A percentile compares a stretch with the other conserved stretches of the same genome.
These are phyloP conservation scores for Oryza meyeriana DNA, from an alignment of 176 grass and related monocot genomes.

Conservation along the genomic window DNA sequence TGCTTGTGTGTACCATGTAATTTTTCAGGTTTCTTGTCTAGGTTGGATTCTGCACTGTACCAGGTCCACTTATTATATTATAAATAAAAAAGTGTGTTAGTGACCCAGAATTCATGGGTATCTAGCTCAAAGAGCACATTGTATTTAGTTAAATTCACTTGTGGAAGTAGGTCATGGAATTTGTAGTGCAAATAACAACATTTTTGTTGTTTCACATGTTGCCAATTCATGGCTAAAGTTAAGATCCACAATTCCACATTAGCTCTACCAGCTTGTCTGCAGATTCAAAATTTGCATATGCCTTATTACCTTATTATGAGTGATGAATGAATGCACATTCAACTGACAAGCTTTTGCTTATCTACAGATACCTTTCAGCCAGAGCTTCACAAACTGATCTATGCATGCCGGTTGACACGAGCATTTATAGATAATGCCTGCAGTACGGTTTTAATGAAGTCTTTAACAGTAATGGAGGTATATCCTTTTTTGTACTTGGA, in stretches of 20 bases:
- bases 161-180: background rate
- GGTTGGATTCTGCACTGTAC: background rate
- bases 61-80: background rate
- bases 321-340: constrained; percentile 4
- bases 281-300: background rate
- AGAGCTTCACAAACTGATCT: constrained; percentile 72
- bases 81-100: background rate
- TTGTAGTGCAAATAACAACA: background rate
- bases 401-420: constrained; percentile 63
- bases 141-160: background rate
- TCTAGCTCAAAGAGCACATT: background rate
- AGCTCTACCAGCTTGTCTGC: background rate
- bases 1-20: background rate
- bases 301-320: background rate
- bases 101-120: background rate
- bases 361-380: constrained; percentile 60
- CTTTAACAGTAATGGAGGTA: constrained; percentile 74
- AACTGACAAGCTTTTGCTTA: constrained; percentile 11
- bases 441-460: constrained; percentile 45
- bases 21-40: constrained; percentile 3
- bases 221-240: background rate
- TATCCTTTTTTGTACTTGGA: constrained; percentile 13
- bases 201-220: background rate
- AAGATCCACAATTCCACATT: too few relatives aligned
- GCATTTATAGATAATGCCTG: constrained; percentile 50